Conservation (phyloP, 2,329 filamentous ascomycete species). For the Metarhizium brunneum region DNA sequence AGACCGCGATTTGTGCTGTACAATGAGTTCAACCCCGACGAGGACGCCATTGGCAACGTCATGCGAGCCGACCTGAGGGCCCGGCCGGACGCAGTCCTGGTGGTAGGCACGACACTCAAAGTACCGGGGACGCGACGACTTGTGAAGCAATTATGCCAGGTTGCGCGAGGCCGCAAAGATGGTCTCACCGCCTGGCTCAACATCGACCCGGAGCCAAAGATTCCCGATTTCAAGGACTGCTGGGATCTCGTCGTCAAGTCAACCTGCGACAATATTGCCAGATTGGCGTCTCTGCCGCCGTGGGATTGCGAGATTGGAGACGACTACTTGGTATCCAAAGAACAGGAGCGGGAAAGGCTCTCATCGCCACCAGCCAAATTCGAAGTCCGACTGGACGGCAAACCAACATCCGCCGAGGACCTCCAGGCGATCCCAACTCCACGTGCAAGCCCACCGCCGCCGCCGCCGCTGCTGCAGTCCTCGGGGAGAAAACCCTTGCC, state of each 20-base stretch:
- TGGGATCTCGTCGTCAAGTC: slow-evolving; percentile 89
- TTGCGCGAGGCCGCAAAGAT: slow-evolving; percentile 72
- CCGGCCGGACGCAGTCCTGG: slow-evolving; percentile 83
- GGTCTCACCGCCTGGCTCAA: slow-evolving; percentile 95
- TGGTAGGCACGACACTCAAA: slow-evolving; percentile 92
- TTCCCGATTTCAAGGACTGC: slow-evolving; percentile 78
- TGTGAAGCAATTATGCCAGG: slow-evolving; percentile 81
- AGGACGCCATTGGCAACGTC: slow-evolving; percentile 89
- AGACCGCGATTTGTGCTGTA: slow-evolving; percentile 93
- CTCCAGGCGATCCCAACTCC: slow-evolving; percentile 48
- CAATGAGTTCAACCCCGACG: slow-evolving; percentile 94
- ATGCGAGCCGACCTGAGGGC: slow-evolving; percentile 77
- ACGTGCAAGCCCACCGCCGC: slow-evolving; percentile 43
- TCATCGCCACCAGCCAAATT: slow-evolving; percentile 13
- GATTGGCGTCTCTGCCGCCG: slow-evolving; percentile 52
- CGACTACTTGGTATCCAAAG: slow-evolving; percentile 36
- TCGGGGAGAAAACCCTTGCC: slow-evolving; percentile 28
- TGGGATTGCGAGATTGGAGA: slow-evolving; percentile 47
- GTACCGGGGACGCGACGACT: slow-evolving; percentile 87
- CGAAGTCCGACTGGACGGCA: slow-evolving; percentile 19
- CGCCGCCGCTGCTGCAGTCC: slow-evolving; percentile 7
- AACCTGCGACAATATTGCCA: slow-evolving; percentile 80
- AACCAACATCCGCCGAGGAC: slow-evolving; percentile 28
- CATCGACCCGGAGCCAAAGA: slow-evolving; percentile 71
- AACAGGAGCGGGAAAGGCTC: slow-evolving; percentile 31